Evolutionary conservation across 768 basidiomycete genomes (phyloP).

Genomic region (Cubamyces lactineus): DNA sequence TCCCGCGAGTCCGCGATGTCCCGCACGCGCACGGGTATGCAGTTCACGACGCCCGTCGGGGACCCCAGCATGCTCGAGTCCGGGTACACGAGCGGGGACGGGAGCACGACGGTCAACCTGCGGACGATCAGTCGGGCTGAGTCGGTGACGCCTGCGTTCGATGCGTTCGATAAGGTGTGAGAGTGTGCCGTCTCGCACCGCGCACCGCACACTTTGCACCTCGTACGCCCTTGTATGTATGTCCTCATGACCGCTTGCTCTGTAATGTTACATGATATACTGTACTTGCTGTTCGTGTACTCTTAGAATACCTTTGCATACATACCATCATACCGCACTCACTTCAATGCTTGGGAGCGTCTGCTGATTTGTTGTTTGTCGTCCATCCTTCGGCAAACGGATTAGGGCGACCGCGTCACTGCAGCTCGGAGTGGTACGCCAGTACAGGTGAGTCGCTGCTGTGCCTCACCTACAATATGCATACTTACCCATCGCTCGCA

Average conservation of each 20-base stretch:
- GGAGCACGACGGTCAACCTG: neutral
- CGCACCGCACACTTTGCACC: no score
- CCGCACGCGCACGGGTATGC: neutral
- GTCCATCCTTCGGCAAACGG: no score
- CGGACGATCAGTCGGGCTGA: neutral
- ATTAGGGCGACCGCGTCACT: no score
- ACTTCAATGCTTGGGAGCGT: neutral
- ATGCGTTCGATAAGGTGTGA: neutral
- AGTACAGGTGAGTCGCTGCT: no score
- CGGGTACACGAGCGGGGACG: neutral
- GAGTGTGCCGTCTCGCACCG: no score
- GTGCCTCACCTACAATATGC: no score
- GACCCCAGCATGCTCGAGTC: neutral
- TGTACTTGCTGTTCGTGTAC: neutral
- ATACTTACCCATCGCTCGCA: no score
- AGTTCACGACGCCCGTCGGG: neutral
- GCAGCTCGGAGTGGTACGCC: no score
- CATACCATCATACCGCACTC: neutral
- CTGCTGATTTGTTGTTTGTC: no score
- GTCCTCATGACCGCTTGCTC: neutral
- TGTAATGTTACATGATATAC: neutral
- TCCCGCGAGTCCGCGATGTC: conserved; percentile 1
- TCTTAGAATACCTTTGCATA: neutral
- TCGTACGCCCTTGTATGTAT: neutral
- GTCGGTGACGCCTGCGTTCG: neutral